phyloP scores from a whole-genome alignment of 805 yeast genomes.

The Debaryomyces maramus region DNA sequence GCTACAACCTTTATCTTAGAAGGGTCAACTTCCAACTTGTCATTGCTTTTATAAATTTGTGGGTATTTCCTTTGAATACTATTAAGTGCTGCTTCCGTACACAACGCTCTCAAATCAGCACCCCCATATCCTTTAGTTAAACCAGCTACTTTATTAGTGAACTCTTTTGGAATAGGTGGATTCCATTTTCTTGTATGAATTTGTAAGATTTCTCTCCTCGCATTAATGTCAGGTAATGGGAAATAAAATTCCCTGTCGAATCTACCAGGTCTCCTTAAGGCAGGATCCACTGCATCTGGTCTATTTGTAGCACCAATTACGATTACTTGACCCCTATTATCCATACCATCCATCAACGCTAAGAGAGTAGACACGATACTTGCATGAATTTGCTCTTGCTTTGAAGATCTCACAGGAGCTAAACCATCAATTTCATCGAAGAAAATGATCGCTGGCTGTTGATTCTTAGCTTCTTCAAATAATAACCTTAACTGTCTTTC shows the following conservation, averaged over 20 bases:
- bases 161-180: slow-evolving; percentile 61
- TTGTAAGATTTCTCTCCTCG: slow-evolving; percentile 73
- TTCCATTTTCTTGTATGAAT: slow-evolving; percentile 91
- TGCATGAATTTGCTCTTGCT: slow-evolving; percentile 98
- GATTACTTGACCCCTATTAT: slow-evolving; percentile 95
- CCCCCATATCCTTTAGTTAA: slow-evolving; percentile 97
- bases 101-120: slow-evolving; percentile 90
- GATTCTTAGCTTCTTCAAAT: slow-evolving; percentile 94
- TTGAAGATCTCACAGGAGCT: slow-evolving; percentile 96
- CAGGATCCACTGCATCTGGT: slow-evolving; percentile 98
- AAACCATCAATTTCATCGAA: slow-evolving; percentile 98
- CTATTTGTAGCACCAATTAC: slow-evolving; percentile 98
- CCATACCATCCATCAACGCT: slow-evolving; percentile 99
- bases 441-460: slow-evolving; percentile 94
- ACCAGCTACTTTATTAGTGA: slow-evolving; percentile 66
- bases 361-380: slow-evolving; percentile 92
- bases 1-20: slow-evolving; percentile 69
- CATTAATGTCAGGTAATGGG: slow-evolving; percentile 82
- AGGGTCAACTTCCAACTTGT: slow-evolving; percentile 75
- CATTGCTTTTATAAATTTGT: slow-evolving; percentile 77
- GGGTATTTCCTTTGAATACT: slow-evolving; percentile 92
- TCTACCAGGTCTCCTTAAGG: slow-evolving; percentile 93
- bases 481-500: slow-evolving; percentile 87
- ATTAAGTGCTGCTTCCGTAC: slow-evolving; percentile 93
- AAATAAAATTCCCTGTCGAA: slow-evolving; percentile 96